These are phyloP conservation scores for Canavalia ensiformis DNA, from an alignment of 306 rosid genomes.

Conservation along the genomic window DNA sequence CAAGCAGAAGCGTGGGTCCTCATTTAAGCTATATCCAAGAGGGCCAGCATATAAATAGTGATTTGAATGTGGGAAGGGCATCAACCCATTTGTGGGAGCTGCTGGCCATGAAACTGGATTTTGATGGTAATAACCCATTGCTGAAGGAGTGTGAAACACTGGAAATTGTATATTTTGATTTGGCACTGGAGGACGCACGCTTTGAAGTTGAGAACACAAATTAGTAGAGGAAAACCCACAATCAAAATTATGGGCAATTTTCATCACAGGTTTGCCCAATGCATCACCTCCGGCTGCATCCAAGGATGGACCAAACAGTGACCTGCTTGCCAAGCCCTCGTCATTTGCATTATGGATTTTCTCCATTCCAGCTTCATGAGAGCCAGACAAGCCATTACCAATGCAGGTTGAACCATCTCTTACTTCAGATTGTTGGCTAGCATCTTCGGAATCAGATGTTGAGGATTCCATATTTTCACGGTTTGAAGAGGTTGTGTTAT, in stretches of 20 bases:
- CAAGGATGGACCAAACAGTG: conserved; percentile 44
- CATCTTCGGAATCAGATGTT: conserved; percentile 94
- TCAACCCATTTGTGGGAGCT: conserved; percentile 69
- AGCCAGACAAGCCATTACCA: conserved; percentile 64
- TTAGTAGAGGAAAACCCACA: conserved; percentile 61
- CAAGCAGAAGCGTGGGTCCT: conserved; percentile 79
- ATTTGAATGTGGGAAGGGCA: conserved; percentile 74
- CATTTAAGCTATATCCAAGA: conserved; percentile 84
- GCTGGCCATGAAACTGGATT: conserved; percentile 91
- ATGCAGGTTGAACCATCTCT: conserved; percentile 58
- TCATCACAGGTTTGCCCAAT: conserved; percentile 50
- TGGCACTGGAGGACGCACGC: conserved; percentile 60
- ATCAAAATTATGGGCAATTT: conserved; percentile 57
- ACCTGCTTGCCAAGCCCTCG: conserved; percentile 53
- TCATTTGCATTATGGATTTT: conserved; percentile 53
- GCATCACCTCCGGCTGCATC: conserved; percentile 57
- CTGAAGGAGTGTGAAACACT: conserved; percentile 73
- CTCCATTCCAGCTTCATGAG: conserved; percentile 59
- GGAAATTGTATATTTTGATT: conserved; percentile 79
- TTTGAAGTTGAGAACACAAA: conserved; percentile 71
- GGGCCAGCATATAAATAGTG: conserved; percentile 79
- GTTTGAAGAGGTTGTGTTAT: conserved; percentile 74
- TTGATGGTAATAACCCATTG: conserved; percentile 87
- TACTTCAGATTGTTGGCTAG: conserved; percentile 80
- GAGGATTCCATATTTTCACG: conserved; percentile 84